Conservation (phyloP, 805 yeast species). For the Yamadazyma tumulicola region DNA sequence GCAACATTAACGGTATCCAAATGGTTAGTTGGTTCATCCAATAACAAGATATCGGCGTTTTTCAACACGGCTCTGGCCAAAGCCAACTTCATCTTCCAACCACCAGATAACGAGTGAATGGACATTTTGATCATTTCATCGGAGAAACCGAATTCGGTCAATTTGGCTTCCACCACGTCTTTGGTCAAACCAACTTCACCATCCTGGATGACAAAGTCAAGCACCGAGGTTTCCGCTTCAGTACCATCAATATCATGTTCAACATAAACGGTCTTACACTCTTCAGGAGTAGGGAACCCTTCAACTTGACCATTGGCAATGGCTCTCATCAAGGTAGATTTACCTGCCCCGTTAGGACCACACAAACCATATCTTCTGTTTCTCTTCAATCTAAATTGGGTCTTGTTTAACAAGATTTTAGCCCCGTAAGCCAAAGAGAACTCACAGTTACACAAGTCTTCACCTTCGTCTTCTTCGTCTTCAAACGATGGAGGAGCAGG, state of each 20-base stretch:
- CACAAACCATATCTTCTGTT: conserved; percentile 98
- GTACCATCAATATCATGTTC: conserved; percentile 99
- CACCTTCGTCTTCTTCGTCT: conserved; percentile 98
- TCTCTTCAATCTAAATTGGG: conserved; percentile 98
- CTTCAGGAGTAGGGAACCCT: conserved; percentile 99
- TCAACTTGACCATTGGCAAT: conserved; percentile 98
- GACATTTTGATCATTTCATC: conserved; percentile 93
- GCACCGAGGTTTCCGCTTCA: conserved; percentile 92
- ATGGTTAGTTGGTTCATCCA: conserved; percentile 99
- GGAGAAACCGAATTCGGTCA: conserved; percentile 88
- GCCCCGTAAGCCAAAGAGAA: conserved; percentile 99
- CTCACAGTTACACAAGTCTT: conserved; percentile 99
- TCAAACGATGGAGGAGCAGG: conserved; percentile 95
- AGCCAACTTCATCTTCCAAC: conserved; percentile 99
- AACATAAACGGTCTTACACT: conserved; percentile 98
- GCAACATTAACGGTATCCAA: conserved; percentile 99
- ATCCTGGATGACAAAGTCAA: conserved; percentile 85
- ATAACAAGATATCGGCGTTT: conserved; percentile 95
- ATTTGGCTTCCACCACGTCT: conserved; percentile 69
- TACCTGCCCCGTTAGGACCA: conserved; percentile 57
- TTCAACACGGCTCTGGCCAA: conserved; percentile 98
- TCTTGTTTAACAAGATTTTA: conserved; percentile 98
- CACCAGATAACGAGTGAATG: conserved; percentile 97
- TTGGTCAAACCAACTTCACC: conserved; percentile 69
- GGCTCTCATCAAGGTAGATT: conserved; percentile 81